These are phyloP conservation scores for Aspergillus pseudoterreus DNA, from an alignment of 2,329 filamentous ascomycete genomes.

Conservation along the genomic window DNA sequence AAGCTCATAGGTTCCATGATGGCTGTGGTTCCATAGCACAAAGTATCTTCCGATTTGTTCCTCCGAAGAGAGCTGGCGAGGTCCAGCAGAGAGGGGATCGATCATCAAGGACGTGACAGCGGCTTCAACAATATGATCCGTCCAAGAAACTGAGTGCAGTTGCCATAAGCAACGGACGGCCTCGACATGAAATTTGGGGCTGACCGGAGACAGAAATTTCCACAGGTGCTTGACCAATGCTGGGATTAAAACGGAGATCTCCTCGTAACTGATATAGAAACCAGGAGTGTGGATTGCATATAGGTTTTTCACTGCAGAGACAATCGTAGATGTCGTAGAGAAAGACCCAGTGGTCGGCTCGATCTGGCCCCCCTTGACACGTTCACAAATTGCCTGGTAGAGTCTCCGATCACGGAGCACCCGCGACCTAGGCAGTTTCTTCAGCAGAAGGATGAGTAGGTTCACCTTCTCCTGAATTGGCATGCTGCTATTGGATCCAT, in stretches of 20 bases:
- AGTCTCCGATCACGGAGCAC: constrained; percentile 32
- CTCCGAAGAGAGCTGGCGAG: constrained; percentile 27
- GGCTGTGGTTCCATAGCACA: constrained; percentile 42
- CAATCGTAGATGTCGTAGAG: constrained; percentile 33
- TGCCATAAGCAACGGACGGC: constrained; percentile 83
- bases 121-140: constrained; percentile 74
- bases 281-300: constrained; percentile 34
- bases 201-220: constrained; percentile 73
- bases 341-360: constrained; percentile 30
- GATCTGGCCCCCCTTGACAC: constrained; percentile 18
- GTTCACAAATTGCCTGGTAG: constrained; percentile 31
- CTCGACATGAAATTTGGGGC: constrained; percentile 92
- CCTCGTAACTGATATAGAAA: constrained; percentile 38
- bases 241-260: constrained; percentile 60
- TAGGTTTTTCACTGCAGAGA: constrained; percentile 48
- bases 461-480: constrained; percentile 58
- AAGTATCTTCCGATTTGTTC: constrained; percentile 39
- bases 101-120: constrained; percentile 69
- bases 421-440: constrained; percentile 36
- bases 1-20: constrained; percentile 36
- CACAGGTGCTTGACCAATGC: constrained; percentile 71
- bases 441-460: constrained; percentile 52
- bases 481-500: constrained; percentile 22
- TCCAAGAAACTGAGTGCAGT: constrained; percentile 67
- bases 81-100: constrained; percentile 30